These are phyloP conservation scores for Blastocystis sp. DNA, from an alignment of 352 stramenopile species.

Conservation along the genomic window DNA sequence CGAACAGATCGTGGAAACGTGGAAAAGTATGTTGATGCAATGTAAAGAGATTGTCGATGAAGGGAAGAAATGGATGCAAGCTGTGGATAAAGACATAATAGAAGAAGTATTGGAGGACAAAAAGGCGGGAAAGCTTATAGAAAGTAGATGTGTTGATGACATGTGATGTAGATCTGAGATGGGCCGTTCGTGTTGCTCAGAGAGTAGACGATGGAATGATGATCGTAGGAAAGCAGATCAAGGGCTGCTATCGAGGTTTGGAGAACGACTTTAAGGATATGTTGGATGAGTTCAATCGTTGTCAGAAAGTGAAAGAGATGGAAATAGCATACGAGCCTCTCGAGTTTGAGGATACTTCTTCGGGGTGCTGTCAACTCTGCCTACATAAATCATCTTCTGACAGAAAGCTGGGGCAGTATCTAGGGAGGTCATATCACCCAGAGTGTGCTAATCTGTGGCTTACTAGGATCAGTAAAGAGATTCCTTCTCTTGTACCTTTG, in stretches of 20 bases:
- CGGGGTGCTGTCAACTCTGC: background rate
- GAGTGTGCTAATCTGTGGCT: conserved; percentile 49
- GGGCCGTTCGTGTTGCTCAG: conserved; percentile 13
- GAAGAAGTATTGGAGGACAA: background rate
- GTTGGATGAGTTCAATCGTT: background rate
- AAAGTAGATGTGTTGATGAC: background rate
- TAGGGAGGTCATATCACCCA: conserved; percentile 22
- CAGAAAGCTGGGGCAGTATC: background rate
- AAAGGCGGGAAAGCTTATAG: background rate
- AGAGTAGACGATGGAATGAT: conserved; percentile 9
- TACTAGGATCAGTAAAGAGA: background rate
- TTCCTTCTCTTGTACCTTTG: conserved; percentile 17
- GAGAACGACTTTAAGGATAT: conserved; percentile 21
- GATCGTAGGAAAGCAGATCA: conserved; percentile 19
- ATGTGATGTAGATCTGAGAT: conserved; percentile 30
- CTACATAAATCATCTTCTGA: background rate
- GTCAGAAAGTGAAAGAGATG: background rate
- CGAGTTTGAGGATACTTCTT: background rate
- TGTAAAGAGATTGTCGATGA: conserved; percentile 20
- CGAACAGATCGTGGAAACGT: background rate
- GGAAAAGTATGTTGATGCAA: conserved; percentile 13
- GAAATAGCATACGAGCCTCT: background rate
- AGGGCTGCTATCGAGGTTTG: background rate
- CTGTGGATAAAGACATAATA: conserved; percentile 1
- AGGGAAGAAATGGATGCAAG: background rate